Conservation (phyloP, 805 yeast genomes). For the Saturnispora zaruensis region DNA sequence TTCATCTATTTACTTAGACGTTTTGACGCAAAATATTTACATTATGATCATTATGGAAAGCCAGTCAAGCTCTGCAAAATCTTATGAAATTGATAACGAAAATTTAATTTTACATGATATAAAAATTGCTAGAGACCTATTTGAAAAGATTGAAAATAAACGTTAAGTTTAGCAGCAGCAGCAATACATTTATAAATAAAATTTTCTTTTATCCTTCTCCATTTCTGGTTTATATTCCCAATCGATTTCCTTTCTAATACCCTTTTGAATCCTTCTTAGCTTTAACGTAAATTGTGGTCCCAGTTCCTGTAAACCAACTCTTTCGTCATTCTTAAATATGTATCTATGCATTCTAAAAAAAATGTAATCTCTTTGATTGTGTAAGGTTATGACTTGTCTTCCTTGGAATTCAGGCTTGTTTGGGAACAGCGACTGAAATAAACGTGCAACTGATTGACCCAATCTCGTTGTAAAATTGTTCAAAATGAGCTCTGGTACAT, state of each 20-base stretch:
- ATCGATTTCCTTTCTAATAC: slow-evolving; percentile 82
- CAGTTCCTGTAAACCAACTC: slow-evolving; percentile 88
- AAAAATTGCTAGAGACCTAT: slow-evolving; percentile 27
- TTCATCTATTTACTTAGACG: slow-evolving; percentile 30
- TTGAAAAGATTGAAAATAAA: slow-evolving; percentile 23
- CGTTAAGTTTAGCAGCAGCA: neutral
- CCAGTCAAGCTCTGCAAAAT: slow-evolving; percentile 8
- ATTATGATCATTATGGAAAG: slow-evolving; percentile 32
- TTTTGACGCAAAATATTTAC: slow-evolving; percentile 30
- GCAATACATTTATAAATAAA: slow-evolving; percentile 50
- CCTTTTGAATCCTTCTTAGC: slow-evolving; percentile 82
- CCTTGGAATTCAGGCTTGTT: slow-evolving; percentile 91
- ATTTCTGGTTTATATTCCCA: slow-evolving; percentile 96
- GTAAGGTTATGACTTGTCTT: slow-evolving; percentile 90
- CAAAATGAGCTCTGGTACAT: slow-evolving; percentile 83
- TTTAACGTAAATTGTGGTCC: slow-evolving; percentile 95
- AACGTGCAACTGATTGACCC: slow-evolving; percentile 87
- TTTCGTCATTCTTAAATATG: slow-evolving; percentile 78
- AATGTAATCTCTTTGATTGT: slow-evolving; percentile 91
- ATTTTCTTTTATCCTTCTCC: slow-evolving; percentile 94
- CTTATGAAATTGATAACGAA: slow-evolving; percentile 26
- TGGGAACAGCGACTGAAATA: slow-evolving; percentile 89
- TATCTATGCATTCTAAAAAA: slow-evolving; percentile 95
- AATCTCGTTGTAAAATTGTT: slow-evolving; percentile 89
- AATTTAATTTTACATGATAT: slow-evolving; percentile 29